A percentile compares a stretch with the other conserved stretches of the same genome.
Evolutionary conservation across 2,329 filamentous ascomycete species (phyloP).

Genomic region (Cercospora citrullina): DNA sequence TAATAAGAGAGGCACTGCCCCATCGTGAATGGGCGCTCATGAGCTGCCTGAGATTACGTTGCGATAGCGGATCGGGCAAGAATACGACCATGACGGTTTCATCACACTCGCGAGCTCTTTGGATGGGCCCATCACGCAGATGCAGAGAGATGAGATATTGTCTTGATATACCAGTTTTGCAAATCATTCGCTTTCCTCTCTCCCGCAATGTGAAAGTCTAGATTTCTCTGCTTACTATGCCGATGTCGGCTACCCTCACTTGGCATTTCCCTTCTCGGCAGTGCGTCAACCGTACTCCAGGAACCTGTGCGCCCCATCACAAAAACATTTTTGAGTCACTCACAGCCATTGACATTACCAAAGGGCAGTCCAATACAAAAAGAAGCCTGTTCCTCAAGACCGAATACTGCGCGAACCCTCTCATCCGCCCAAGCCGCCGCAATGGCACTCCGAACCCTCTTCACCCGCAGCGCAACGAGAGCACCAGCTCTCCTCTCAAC

Average conservation of each 20-base stretch:
- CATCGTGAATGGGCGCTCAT: not conserved
- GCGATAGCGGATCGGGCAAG: not conserved
- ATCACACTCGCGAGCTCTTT: not conserved
- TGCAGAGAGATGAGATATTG: not conserved
- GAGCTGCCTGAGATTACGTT: not conserved
- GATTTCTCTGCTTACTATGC: not conserved
- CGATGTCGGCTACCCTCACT: slow-evolving; percentile 3
- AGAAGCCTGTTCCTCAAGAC: not conserved
- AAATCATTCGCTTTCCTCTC: not conserved
- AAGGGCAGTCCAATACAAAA: not conserved
- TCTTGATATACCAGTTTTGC: not conserved
- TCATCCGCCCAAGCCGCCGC: not conserved
- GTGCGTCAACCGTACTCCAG: not conserved
- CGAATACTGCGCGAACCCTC: not conserved
- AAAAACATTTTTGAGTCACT: slow-evolving; percentile 1
- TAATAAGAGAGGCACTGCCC: not conserved
- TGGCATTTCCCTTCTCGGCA: slow-evolving; percentile 5
- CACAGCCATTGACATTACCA: not conserved
- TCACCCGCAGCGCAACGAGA: slow-evolving; percentile 13
- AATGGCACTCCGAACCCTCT: slow-evolving; percentile 27
- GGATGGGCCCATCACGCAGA: too few species aligned
- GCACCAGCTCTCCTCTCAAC: not conserved
- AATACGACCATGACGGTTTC: not conserved
- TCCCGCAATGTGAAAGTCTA: not conserved
- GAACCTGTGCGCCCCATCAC: not conserved